Percentiles rank a stretch among this genome's conserved stretches.
These are phyloP conservation scores for Sporothrix curviconia DNA, from an alignment of 2,329 filamentous ascomycete genomes.

Conservation along the genomic window DNA sequence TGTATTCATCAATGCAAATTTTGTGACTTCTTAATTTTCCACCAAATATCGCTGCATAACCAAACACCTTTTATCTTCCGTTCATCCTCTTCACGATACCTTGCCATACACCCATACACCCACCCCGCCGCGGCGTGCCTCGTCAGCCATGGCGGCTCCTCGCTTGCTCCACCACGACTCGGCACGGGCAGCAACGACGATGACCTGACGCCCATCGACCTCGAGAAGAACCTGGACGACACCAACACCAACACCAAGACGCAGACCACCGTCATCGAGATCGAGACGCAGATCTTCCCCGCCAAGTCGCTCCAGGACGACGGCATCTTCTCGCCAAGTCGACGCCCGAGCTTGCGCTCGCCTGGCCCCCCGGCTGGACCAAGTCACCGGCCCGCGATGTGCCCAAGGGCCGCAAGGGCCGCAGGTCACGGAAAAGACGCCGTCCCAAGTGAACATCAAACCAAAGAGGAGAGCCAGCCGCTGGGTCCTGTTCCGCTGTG, in stretches of 20 bases:
- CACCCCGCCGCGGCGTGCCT: neutral
- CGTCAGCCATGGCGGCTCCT: neutral
- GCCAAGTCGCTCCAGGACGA: neutral
- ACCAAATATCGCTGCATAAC: neutral
- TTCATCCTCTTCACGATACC: neutral
- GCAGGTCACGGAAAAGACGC: neutral
- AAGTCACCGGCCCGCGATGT: neutral
- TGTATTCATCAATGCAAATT: neutral
- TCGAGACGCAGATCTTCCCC: neutral
- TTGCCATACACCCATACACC: neutral
- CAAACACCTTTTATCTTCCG: neutral
- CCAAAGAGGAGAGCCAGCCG: slow-evolving; percentile 24
- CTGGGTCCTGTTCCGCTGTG: slow-evolving; percentile 32
- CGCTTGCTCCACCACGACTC: neutral
- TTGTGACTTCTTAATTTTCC: neutral
- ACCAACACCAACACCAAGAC: neutral
- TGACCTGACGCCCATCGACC: neutral
- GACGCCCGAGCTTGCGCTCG: neutral
- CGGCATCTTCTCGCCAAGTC: neutral
- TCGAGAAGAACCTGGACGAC: slow-evolving; percentile 6
- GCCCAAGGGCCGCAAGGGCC: neutral
- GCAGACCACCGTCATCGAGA: neutral
- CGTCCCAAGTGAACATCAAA: neutral
- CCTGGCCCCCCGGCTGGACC: slow-evolving; percentile 1
- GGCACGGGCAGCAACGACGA: neutral